A percentile compares a stretch with the other conserved stretches of the same genome.
phyloP scores from a whole-genome alignment of 768 basidiomycete species.

The Pholiota microspora region DNA sequence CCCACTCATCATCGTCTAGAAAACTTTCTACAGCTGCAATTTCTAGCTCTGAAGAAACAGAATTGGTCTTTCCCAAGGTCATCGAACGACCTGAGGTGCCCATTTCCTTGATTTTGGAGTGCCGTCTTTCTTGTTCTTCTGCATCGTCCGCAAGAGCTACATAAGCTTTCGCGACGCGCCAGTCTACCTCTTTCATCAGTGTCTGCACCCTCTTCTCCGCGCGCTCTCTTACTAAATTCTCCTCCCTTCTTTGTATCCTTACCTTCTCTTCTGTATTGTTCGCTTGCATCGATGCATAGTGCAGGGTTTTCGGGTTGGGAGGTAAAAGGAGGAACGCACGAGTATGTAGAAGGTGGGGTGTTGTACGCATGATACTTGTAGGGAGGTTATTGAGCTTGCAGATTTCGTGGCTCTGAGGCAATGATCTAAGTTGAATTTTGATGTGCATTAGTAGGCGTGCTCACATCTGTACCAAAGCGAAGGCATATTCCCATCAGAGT shows the following conservation, averaged over 20 bases:
- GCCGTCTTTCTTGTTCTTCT: conserved; percentile 24
- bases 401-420: conserved; percentile 57
- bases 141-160: conserved; percentile 60
- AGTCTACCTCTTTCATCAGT: conserved; percentile 69
- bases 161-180: conserved; percentile 65
- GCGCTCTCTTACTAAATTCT: conserved; percentile 45
- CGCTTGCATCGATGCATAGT: conserved; percentile 15
- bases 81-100: conserved; percentile 3
- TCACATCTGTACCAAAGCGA: conserved; percentile 58
- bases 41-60: conserved; percentile 31
- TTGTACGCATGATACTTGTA: conserved; percentile 60
- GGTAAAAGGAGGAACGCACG: conserved; percentile 57
- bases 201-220: conserved; percentile 62
- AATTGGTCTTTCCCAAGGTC: conserved; percentile 4
- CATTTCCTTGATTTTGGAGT: conserved; percentile 31
- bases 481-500: conserved; percentile 66
- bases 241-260: conserved; percentile 30
- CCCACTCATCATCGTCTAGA: conserved; percentile 73
- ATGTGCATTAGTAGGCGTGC: too few species aligned
- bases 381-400: conserved; percentile 70
- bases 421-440: too few species aligned
- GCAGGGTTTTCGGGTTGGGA: conserved; percentile 33
- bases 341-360: conserved; percentile 74
- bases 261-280: conserved; percentile 24
- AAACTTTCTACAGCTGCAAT: conserved; percentile 55